Evolutionary conservation across 805 yeast species (phyloP), one percentile per base, ranked within the genome.

Genomic region (Maudiozyma bulderi): DNA sequence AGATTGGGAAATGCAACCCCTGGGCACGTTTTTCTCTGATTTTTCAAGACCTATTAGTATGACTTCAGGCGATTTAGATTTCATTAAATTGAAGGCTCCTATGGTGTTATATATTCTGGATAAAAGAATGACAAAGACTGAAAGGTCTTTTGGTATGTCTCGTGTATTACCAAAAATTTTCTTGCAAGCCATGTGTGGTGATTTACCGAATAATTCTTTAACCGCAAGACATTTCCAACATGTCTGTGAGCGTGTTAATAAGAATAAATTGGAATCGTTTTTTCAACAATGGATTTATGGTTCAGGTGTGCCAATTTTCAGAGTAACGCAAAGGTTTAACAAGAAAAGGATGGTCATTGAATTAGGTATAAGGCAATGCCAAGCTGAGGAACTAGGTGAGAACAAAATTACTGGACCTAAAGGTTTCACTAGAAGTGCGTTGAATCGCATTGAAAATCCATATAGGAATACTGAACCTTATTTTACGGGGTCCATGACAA

Each of bases 151-250:
- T 64, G 99, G 99, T 2, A 71, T 93, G 51, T 80, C 90, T 3
- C 78, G 99, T 53, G 97, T 88, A 0, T 76, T 93, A 29, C 96
- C 98, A 0, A 93, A 91, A 57, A 72, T 93, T 29, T 87, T 91
- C 54, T 68, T 93, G 35, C 97, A 93, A 64, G 95, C 95, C 0
- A 88, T 93, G 95, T 86, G 95, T 7, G 95, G 95, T 14, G 99
- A 93, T 58, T 70, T 93, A 46, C 78, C 78, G 13, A 84, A 84
- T 58, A 87, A 93, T 10, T 77, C 81, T 41, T 65, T 91, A 29
- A 82, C 95, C 6, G 82, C 96, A 0, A 71, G 75, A 9, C 97
- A 93, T 67, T 90, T 93, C 60, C 95, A 86, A 57, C 83, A 86
- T 56, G 84, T 89, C n/a, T 90, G 97, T 66, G 99, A 93, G 62